Percentiles rank a stretch among this genome's conserved stretches.
Conservation (phyloP, 1,284 basidiomycete species). For the Phellopilus nigrolimitatus region DNA sequence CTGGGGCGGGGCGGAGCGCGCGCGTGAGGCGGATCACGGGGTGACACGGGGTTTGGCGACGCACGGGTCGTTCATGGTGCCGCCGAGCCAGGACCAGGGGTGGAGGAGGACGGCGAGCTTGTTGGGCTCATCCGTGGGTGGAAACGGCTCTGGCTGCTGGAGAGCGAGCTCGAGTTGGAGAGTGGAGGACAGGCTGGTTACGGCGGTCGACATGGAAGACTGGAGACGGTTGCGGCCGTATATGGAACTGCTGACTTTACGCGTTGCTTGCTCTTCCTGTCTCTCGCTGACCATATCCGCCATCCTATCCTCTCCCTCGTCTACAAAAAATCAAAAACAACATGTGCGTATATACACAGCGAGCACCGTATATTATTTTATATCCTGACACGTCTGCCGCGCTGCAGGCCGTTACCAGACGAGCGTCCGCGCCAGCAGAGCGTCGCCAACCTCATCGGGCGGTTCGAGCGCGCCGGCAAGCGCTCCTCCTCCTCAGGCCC, state of each 20-base stretch:
- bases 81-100: conserved; percentile 78
- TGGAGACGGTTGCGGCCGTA: not conserved
- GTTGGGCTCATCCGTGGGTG: not conserved
- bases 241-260: not conserved
- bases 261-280: not conserved
- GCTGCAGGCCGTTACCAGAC: conserved; percentile 69
- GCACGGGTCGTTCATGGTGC: conserved; percentile 68
- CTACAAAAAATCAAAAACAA: not conserved
- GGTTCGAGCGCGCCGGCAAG: conserved; percentile 67
- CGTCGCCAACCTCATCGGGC: conserved; percentile 79
- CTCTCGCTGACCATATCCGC: not conserved
- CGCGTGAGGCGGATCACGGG: not conserved
- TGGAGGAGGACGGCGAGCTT: conserved; percentile 65
- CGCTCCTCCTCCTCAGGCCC: conserved; percentile 35
- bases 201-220: not conserved
- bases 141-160: not conserved
- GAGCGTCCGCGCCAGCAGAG: conserved; percentile 68
- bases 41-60: too few species aligned
- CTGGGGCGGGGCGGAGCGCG: conserved; percentile 24
- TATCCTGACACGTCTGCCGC: not conserved
- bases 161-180: conserved; percentile 8
- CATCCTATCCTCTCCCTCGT: not conserved
- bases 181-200: conserved; percentile 14
- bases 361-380: not conserved
- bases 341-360: not conserved